Conservation (phyloP, 805 yeast genomes). For the Cyberlindnera petersonii region DNA sequence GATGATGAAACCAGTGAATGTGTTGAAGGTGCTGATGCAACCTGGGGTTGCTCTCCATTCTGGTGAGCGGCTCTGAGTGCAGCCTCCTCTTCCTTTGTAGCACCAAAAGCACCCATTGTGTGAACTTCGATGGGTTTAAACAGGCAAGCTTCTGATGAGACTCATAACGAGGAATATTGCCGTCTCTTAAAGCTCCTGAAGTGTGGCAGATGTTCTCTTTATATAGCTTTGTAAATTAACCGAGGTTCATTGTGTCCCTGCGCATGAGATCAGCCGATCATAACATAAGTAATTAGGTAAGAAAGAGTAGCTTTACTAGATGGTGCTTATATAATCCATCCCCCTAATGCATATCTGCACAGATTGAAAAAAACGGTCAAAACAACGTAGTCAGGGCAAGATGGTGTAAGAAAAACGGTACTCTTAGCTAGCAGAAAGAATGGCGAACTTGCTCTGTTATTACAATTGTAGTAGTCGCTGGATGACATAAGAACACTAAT, state of each 20-base stretch:
- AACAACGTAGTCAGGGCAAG: too few relatives aligned
- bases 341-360: not conserved
- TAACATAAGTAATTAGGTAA: not conserved
- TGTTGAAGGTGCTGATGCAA: constrained; percentile 3
- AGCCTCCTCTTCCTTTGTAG: constrained; percentile 21
- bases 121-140: not conserved
- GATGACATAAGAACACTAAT: too few relatives aligned
- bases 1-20: constrained; percentile 6
- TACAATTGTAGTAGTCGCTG: too few relatives aligned
- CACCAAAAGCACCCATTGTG: constrained; percentile 28
- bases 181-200: too few relatives aligned
- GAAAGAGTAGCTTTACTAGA: not conserved
- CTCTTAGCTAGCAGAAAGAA: too few relatives aligned
- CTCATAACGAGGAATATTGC: too few relatives aligned
- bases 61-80: constrained; percentile 17
- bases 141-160: not conserved
- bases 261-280: too few relatives aligned
- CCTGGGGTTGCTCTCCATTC: not conserved
- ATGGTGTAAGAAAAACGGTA: too few relatives aligned
- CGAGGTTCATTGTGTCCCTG: constrained; percentile 3
- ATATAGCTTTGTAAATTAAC: not conserved
- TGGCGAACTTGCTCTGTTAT: too few relatives aligned
- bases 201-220: constrained; percentile 1
- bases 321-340: not conserved
- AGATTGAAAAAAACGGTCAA: not conserved